Evolutionary conservation across 345 rosid species (phyloP), one percentile per base, ranked within the genome.

Genomic region (Cardiospermum halicacabum): DNA sequence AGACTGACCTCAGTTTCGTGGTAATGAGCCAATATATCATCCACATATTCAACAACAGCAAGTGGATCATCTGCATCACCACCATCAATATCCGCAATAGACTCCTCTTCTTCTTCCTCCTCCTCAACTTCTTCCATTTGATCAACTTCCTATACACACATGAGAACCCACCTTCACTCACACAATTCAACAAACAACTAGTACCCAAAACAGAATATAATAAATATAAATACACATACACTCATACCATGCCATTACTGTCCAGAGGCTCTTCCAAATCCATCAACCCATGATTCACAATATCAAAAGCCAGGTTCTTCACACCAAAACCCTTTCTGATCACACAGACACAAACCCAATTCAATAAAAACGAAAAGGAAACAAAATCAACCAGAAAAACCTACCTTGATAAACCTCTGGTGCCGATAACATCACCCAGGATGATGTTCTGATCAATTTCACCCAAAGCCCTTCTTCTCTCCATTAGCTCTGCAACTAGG

Each of bases 111-210:
- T 5, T 90, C 96, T 64, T 90, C 95, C 96, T n/a, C n/a, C n/a
- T n/a, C n/a, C 64, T 82, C 89, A 55, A 47, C 51, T 5, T 90
- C 96, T 64, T 90, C 95, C 96, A 94, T 91, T 74, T 90, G 95
- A 37, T 88, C 84, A 76, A 88, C 97, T 60, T 83, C 89, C 92
- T 93, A 39, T 25, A 50, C 66, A 74, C 63, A 9, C 45, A 65
- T 31, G 6, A 34, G 1, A 12, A 45, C 50, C 5, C 53, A 45
- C 50, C 24, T 45, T n/a, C 11, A 45, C 16, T 16, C 50, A 45
- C 50, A 7, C 5, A 4, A 16, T 47, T 13, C 11, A 48, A 16
- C 8, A n/a, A 24, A 49, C 26, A 51, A n/a, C 21, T 32, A 27
- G n/a, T 26, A 32, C 10, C 22, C 9, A 6, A 1, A 9, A 53